These are phyloP conservation scores for Casuarina equisetifolia DNA, from an alignment of 306 rosid genomes.

Conservation along the genomic window DNA sequence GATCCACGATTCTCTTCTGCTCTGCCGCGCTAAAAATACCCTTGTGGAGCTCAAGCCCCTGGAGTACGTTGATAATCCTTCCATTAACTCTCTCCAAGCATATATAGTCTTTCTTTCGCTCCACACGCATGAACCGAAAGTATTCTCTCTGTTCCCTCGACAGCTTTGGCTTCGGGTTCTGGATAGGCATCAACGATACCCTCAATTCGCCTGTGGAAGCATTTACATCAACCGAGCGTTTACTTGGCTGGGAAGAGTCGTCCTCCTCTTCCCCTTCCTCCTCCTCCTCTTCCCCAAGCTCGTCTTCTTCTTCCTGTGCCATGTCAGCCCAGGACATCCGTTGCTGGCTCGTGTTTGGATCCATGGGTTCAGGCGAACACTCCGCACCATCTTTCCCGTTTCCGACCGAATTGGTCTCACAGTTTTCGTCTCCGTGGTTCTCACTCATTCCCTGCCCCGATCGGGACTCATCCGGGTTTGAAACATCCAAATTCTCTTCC, in stretches of 20 bases:
- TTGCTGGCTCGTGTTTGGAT: constrained; percentile 23
- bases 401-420: constrained; percentile 53
- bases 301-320: constrained; percentile 95
- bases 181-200: constrained; percentile 37
- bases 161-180: constrained; percentile 53
- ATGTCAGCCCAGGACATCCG: constrained; percentile 97
- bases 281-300: constrained; percentile 60
- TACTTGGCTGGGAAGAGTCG: constrained; percentile 12
- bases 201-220: constrained; percentile 33
- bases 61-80: constrained; percentile 65
- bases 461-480: constrained; percentile 2
- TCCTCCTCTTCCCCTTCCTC: constrained; percentile 36
- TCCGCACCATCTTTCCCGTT: constrained; percentile 57
- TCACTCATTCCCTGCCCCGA: constrained; percentile 24
- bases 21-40: constrained; percentile 88
- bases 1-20: constrained; percentile 73
- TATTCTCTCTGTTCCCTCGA: constrained; percentile 78
- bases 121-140: constrained; percentile 64
- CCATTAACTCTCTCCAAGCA: constrained; percentile 77
- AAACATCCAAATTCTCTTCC: constrained; percentile 22
- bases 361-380: constrained; percentile 27
- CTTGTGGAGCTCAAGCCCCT: constrained; percentile 87
- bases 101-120: constrained; percentile 57
- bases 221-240: constrained; percentile 39
- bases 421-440: constrained; percentile 33